phyloP scores from a whole-genome alignment of 768 basidiomycete genomes.

The Strobilomyces dryophilus region DNA sequence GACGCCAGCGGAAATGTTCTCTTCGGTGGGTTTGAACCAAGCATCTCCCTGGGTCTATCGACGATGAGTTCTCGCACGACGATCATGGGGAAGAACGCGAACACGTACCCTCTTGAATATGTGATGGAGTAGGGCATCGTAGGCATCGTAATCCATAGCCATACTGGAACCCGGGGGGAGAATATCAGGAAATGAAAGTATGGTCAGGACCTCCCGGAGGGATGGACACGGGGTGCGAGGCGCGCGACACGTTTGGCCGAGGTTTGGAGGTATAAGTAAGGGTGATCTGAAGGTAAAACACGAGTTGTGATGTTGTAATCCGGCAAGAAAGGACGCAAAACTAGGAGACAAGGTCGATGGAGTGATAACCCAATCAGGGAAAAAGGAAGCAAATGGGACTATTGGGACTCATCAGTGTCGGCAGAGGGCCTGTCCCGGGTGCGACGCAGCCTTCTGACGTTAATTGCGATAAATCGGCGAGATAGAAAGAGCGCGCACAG shows the following conservation, averaged over 20 bases:
- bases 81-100: neutral
- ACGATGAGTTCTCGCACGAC: neutral
- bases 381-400: neutral
- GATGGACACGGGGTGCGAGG: neutral
- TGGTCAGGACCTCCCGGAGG: neutral
- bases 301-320: conserved; percentile 4
- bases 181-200: neutral
- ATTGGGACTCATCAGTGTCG: neutral
- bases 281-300: neutral
- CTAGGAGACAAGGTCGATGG: neutral
- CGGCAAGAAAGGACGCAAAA: neutral
- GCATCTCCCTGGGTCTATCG: conserved; percentile 73
- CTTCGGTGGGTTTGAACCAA: conserved; percentile 84
- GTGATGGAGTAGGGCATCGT: conserved; percentile 75
- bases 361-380: conserved; percentile 5
- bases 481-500: conserved; percentile 6
- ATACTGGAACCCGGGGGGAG: conserved; percentile 9
- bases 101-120: conserved; percentile 65
- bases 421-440: conserved; percentile 2
- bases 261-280: conserved; percentile 21
- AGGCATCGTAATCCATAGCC: conserved; percentile 61
- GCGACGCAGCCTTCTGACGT: conserved; percentile 12
- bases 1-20: conserved; percentile 76
- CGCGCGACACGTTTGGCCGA: neutral
- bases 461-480: conserved; percentile 16